These are phyloP conservation scores for Fusarium sublunatum DNA, from an alignment of 2,329 filamentous ascomycete species.

Conservation along the genomic window DNA sequence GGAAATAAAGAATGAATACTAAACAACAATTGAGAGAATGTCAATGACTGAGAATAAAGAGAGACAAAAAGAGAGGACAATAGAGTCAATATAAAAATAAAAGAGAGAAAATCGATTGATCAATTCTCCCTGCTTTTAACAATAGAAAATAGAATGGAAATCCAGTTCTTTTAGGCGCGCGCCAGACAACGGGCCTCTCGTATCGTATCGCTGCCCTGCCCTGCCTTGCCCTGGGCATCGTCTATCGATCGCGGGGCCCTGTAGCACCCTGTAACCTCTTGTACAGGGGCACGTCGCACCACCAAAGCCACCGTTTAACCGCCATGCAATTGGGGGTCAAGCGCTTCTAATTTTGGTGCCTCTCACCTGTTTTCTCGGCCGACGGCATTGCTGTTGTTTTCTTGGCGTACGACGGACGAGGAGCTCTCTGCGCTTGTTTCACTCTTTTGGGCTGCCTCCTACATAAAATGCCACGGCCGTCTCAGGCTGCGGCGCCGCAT, in stretches of 20 bases:
- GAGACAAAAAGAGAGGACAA: conserved; percentile 6
- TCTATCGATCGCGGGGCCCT: background rate
- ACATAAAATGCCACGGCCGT: conserved; percentile 31
- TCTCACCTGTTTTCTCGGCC: conserved; percentile 11
- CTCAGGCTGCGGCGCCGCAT: conserved; percentile 18
- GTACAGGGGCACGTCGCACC: conserved; percentile 43
- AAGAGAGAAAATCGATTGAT: conserved; percentile 8
- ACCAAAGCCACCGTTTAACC: conserved; percentile 33
- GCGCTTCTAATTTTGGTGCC: conserved; percentile 30
- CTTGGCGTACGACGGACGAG: conserved; percentile 7
- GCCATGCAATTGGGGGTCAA: background rate
- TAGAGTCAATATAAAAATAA: conserved; percentile 18
- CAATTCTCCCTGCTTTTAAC: conserved; percentile 1
- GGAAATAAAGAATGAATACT: conserved; percentile 19
- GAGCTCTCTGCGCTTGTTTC: conserved; percentile 17
- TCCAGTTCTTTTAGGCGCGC: conserved; percentile 29
- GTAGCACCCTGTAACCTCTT: background rate
- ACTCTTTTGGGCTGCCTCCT: conserved; percentile 17
- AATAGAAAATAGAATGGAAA: background rate
- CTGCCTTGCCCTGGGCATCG: background rate
- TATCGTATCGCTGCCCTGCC: conserved; percentile 24
- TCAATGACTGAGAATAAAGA: conserved; percentile 17
- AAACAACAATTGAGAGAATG: conserved; percentile 12
- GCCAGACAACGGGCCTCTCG: conserved; percentile 18
- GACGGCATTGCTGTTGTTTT: conserved; percentile 4